A percentile compares a stretch with the other conserved stretches of the same genome.
These are phyloP conservation scores for Kalmanozyma brasiliensis DNA, from an alignment of 1,284 basidiomycete genomes.

Conservation along the genomic window DNA sequence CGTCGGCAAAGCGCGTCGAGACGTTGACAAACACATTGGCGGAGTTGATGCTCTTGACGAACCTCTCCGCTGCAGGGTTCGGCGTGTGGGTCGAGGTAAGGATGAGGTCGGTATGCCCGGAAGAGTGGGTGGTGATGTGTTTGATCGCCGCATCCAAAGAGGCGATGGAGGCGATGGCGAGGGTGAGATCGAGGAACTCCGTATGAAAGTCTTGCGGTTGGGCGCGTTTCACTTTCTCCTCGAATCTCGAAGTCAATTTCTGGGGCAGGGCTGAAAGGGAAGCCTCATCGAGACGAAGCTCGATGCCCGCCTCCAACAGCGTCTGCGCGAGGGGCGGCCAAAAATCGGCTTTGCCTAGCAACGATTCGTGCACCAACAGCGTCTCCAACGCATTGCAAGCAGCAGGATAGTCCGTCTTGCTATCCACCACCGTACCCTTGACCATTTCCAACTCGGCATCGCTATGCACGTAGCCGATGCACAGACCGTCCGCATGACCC, in stretches of 20 bases:
- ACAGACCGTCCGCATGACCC: conserved; percentile 97
- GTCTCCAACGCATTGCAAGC: conserved; percentile 96
- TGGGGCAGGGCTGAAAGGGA: background rate
- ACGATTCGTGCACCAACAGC: conserved; percentile 80
- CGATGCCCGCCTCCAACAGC: conserved; percentile 77
- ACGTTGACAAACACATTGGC: conserved; percentile 95
- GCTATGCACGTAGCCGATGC: conserved; percentile 87
- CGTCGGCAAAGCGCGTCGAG: conserved; percentile 94
- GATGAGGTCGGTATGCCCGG: conserved; percentile 94
- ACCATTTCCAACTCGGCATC: conserved; percentile 82
- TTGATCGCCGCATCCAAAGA: conserved; percentile 79
- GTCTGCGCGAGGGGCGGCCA: conserved; percentile 84
- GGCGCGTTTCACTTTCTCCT: conserved; percentile 43
- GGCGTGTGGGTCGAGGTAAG: conserved; percentile 69
- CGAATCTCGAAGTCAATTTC: conserved; percentile 54
- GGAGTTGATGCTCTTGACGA: conserved; percentile 87
- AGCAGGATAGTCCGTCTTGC: conserved; percentile 95
- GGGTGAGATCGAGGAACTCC: conserved; percentile 75
- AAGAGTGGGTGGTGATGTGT: conserved; percentile 92
- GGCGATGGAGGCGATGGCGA: conserved; percentile 79
- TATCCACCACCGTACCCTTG: conserved; percentile 83
- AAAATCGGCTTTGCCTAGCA: conserved; percentile 64
- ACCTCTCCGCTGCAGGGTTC: conserved; percentile 74
- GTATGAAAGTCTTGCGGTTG: conserved; percentile 78
- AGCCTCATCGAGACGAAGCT: conserved; percentile 80